These are phyloP conservation scores for Ligustrum vulgare DNA, from an alignment of 257 asterid genomes.

Conservation along the genomic window DNA sequence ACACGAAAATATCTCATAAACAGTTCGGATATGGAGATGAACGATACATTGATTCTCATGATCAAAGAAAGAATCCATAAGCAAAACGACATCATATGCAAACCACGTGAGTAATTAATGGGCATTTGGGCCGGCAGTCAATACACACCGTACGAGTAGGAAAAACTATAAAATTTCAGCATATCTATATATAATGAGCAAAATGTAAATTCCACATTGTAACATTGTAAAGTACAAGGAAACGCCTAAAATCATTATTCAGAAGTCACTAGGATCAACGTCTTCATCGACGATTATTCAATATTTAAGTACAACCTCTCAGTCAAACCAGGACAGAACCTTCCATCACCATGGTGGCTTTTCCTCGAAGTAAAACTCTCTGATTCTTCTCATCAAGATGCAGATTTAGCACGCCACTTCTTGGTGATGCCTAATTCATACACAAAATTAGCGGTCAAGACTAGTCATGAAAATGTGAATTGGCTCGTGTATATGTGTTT, in stretches of 20 bases:
- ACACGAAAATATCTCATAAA: too few relatives aligned
- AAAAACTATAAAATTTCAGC: neutral
- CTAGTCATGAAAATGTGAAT: too few relatives aligned
- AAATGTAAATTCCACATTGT: neutral
- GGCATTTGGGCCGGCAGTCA: too few relatives aligned
- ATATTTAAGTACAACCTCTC: neutral
- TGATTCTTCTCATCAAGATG: constrained; percentile 60
- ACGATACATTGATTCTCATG: too few relatives aligned
- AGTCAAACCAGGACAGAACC: constrained; percentile 59
- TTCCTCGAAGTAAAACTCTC: constrained; percentile 68
- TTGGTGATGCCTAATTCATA: constrained; percentile 65
- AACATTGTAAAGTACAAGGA: neutral
- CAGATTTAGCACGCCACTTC: constrained; percentile 71
- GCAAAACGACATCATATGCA: too few relatives aligned
- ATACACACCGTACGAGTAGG: neutral
- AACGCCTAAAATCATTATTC: neutral
- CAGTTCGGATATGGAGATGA: too few relatives aligned
- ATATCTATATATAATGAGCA: too few relatives aligned
- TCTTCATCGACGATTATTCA: neutral
- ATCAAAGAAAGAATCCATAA: too few relatives aligned
- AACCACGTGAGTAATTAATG: too few relatives aligned
- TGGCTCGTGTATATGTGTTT: neutral
- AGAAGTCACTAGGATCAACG: neutral
- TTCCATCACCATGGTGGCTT: constrained; percentile 65
- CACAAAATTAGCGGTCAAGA: constrained; percentile 17